phyloP scores from a whole-genome alignment of 2,329 filamentous ascomycete species.

The Penicillium nordicum region DNA sequence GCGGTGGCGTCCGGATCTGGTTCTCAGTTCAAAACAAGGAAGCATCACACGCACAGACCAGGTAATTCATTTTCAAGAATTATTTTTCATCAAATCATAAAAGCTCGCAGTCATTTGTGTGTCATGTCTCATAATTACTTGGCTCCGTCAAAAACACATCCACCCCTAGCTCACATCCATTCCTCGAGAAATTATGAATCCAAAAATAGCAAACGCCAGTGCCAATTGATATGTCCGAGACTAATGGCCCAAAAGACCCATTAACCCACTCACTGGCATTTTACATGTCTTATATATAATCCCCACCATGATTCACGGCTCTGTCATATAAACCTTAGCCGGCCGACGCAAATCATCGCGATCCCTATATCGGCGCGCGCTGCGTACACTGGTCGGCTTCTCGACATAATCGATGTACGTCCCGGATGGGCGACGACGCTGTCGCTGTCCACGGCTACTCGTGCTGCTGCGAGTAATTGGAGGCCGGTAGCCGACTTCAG shows the following conservation, averaged over 20 bases:
- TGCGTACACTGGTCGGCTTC: conserved; percentile 26
- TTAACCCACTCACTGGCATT: not conserved
- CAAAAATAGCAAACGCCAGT: conserved; percentile 4
- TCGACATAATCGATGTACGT: conserved; percentile 33
- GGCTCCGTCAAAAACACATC: not conserved
- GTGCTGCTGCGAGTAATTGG: conserved; percentile 16
- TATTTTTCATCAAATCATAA: conserved; percentile 1
- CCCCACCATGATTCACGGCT: conserved; percentile 53
- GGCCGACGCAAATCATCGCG: conserved; percentile 32
- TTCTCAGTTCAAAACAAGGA: not conserved
- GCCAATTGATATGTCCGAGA: not conserved
- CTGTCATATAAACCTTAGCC: conserved; percentile 36
- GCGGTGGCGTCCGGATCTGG: not conserved
- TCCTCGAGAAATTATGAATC: not conserved
- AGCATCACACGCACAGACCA: conserved; percentile 1
- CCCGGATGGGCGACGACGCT: conserved; percentile 23
- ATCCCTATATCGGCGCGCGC: conserved; percentile 22
- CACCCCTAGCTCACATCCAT: not conserved
- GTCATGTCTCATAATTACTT: conserved; percentile 6
- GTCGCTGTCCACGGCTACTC: conserved; percentile 12
- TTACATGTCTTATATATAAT: not conserved
- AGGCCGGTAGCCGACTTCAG: conserved; percentile 26
- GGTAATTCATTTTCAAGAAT: not conserved
- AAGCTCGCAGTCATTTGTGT: not conserved
- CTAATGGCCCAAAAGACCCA: not conserved